Evolutionary conservation across 2,329 filamentous ascomycete species (phyloP), one percentile per base, ranked within the genome.

Genomic region (Aspergillus latus): DNA sequence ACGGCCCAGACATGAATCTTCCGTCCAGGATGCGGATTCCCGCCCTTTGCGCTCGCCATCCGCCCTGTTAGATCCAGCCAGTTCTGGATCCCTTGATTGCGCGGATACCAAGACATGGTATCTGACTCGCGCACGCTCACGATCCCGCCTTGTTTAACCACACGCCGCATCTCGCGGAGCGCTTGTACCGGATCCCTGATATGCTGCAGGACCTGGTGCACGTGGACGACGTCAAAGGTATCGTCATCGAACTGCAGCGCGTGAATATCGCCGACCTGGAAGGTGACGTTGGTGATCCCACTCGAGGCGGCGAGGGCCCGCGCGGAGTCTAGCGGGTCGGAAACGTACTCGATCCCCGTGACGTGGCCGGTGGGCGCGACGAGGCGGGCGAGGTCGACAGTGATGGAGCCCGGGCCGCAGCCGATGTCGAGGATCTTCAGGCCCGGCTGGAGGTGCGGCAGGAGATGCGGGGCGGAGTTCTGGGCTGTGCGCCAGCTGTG

Each of bases 151-250:
- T 72, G 61, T 60, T 82, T 84, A 11, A 74, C 70, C 2, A 87
- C 80, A 0, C 80, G 76, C 5, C 76, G 72, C 80, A 86, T 82
- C 61, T 84, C 80, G 15, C 71, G 70, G 50, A 86, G 68, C 0
- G 81, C 80, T 2, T 70, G 66, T 0, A 82, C 68, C 0, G 83
- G 82, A 51, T 82, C 74, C 10, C 72, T 64, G 4, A 87, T 71
- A 64, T 87, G 84, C 56, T 81, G 78, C 5, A 87, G 72, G 1
- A 86, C 79, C 62, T 86, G 83, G 62, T 85, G 82, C 8, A 78
- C 80, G 62, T 84, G 80, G 3, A 86, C 83, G 4, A 87, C 64
- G 59, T 87, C 84, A 59, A 87, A 87, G 1, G 71, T 68, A 28
- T 72, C 70, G 44, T 84, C 78, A 2, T 55, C 46, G 45, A 72